Base-by-base conservation (phyloP, 495 filamentous ascomycete genomes). In the Aspergillus bridgeri region DNA sequence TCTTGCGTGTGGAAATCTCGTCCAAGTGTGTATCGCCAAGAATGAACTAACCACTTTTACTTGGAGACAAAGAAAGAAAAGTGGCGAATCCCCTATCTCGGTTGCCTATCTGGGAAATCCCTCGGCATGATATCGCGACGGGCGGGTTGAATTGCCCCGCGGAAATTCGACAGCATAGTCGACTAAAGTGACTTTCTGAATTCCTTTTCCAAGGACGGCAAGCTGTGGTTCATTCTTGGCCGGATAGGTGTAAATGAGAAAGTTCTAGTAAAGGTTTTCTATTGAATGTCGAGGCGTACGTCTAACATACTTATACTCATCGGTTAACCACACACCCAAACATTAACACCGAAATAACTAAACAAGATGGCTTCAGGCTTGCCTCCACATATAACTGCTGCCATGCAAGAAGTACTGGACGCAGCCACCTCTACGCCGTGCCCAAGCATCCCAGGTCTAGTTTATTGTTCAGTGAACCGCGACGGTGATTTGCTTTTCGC, bases 401-500 rank as follows among this genome's bases (percentile, higher is more conserved):
- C 48, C 5, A 17, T 51, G 23, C 48, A 29, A 17, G 24, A 17
- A 7, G 23, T 20, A 2, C 5, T 51, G 9, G 23, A 51, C 15
- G 17, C 3, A 3, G 33, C 48, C 7, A 51, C 48, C 13, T 51
- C 48, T 6, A 2, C 25, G 2, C 2, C 48, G 20, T 51, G 25
- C 5, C 48, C 48, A 17, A 51, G 17, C 7, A 44, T 54, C 42
- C 42, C 53, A 9, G 56, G 56, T 5, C 19, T 58, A 3, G 56
- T 58, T 18, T 58, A 51, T 42, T 45, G 48, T 42, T 48, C 48
- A 2, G 48, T 58, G 11, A 23, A 51, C 43, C 13, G 60, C 2
- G 21, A 78, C 60, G 82, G 83, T 42, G 70, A 77, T 4, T 66
- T 76, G 23, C 59, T 83, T 7, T 79, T 83, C 51, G 61, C 71